Base-by-base conservation (phyloP, 805 yeast genomes). In the Clavispora fructus region DNA sequence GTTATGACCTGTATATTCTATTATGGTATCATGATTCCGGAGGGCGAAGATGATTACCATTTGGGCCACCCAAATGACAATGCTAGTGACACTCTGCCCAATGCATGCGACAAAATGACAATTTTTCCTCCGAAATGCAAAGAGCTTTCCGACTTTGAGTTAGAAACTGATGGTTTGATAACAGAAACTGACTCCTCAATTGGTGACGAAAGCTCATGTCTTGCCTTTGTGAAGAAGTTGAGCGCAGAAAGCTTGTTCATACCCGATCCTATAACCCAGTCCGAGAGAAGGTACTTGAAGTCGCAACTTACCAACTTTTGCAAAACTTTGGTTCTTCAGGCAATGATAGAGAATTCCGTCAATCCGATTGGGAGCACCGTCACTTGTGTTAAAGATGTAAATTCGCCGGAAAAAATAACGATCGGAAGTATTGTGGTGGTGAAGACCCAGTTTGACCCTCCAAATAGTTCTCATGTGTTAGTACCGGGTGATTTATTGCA, bases 371-470 rank as follows among this genome's bases (percentile, higher is more conserved):
- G 17, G 3, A 17, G 5, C 1, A 26, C 29, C 4, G 17, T 25
- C 16, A 23, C 11, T 4, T 23, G 29, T 13, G 26, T 37, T 13
- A 23, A 26, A 17, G 28, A 37, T 26, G 10, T 13, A 7, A 12
- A 25, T 7, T 37, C 29, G 5, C 7, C n/a, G 5, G 39, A 14
- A 28, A 16, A 16, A 26, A 53, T 54, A 7, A 37, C 47, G 6
- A 46, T 52, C 11, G 73, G 73, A 2, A 62, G 62, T 0, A 57
- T 65, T 16, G 71, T 65, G 2, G 68, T 65, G 12, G 69, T 65
- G 5, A 61, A 64, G 3, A 54, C 59, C 41, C 64, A 65, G 7
- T 67, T 58, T 44, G 17, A 14, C 23, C 23, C 23, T 19, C 23
- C 5, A 14, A 31, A 14, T 7, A 3, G 17, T 13, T 31, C 35